A percentile compares a stretch with the other conserved stretches of the same genome.
Conservation (phyloP, 2,329 filamentous ascomycete species). For the Fusarium heterosporum region DNA sequence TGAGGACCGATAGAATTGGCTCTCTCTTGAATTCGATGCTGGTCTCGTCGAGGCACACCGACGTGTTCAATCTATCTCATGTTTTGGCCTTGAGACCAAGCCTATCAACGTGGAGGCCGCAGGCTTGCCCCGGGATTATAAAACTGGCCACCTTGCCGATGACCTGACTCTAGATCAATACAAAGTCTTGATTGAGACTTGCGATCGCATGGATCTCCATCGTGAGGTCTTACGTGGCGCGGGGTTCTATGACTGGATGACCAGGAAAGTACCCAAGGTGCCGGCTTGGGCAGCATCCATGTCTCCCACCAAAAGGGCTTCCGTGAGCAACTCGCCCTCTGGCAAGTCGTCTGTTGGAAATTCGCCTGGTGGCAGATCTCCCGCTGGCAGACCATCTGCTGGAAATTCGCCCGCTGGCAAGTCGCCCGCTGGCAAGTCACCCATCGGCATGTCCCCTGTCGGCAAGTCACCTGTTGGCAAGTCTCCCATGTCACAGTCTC, state of each 20-base stretch:
- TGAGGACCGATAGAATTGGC: not conserved
- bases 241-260: slow-evolving; percentile 18
- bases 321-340: too few relatives aligned
- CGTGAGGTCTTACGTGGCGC: slow-evolving; percentile 23
- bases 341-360: too few relatives aligned
- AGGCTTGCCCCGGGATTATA: too few relatives aligned
- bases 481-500: too few relatives aligned
- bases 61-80: not conserved
- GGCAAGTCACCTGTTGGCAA: too few relatives aligned
- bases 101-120: not conserved
- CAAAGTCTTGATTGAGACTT: not conserved
- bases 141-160: fast-evolving
- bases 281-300: not conserved
- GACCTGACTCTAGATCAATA: fast-evolving
- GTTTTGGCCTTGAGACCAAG: not conserved
- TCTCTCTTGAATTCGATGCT: not conserved
- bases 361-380: too few relatives aligned
- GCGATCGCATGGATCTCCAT: slow-evolving; percentile 18
- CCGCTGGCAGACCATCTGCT: too few relatives aligned
- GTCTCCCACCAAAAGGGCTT: not conserved
- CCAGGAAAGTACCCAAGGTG: not conserved
- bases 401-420: too few relatives aligned
- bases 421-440: too few relatives aligned
- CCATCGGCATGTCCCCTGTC: too few relatives aligned
- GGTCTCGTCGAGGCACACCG: not conserved